Percentiles rank a stretch among this genome's conserved stretches.
phyloP scores from a whole-genome alignment of 306 rosid genomes.

The Medicago ruthenica region DNA sequence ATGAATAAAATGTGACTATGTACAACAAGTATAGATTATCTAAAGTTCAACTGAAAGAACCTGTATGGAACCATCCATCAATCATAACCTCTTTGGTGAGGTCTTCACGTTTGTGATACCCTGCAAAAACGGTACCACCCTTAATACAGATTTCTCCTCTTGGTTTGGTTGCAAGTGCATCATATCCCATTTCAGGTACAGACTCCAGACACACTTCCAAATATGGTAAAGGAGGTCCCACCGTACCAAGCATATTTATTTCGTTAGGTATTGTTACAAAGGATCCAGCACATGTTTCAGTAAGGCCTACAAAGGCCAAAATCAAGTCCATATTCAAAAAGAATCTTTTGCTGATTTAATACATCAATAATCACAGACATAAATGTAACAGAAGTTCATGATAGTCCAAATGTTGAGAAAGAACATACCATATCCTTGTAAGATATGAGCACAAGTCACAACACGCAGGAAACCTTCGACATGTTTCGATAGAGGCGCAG shows the following conservation, averaged over 20 bases:
- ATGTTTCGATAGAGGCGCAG: constrained; percentile 82
- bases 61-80: constrained; percentile 97
- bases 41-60: constrained; percentile 44
- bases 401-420: constrained; percentile 18
- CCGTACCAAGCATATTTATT: constrained; percentile 76
- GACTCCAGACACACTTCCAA: constrained; percentile 87
- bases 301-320: constrained; percentile 40
- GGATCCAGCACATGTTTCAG: constrained; percentile 83
- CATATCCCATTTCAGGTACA: constrained; percentile 93
- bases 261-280: constrained; percentile 78
- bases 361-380: background rate
- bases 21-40: constrained; percentile 1
- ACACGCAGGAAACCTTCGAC: constrained; percentile 84
- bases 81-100: constrained; percentile 79
- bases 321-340: constrained; percentile 9
- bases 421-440: constrained; percentile 91
- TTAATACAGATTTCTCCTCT: constrained; percentile 87
- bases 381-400: background rate
- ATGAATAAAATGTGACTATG: constrained; percentile 27
- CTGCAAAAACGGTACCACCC: constrained; percentile 76
- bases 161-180: constrained; percentile 69
- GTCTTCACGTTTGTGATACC: constrained; percentile 87
- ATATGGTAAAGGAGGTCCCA: constrained; percentile 90
- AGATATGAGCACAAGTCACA: constrained; percentile 79
- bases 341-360: background rate